These are phyloP conservation scores for Penicillium coffeae DNA, from an alignment of 495 filamentous ascomycete genomes.

Conservation along the genomic window DNA sequence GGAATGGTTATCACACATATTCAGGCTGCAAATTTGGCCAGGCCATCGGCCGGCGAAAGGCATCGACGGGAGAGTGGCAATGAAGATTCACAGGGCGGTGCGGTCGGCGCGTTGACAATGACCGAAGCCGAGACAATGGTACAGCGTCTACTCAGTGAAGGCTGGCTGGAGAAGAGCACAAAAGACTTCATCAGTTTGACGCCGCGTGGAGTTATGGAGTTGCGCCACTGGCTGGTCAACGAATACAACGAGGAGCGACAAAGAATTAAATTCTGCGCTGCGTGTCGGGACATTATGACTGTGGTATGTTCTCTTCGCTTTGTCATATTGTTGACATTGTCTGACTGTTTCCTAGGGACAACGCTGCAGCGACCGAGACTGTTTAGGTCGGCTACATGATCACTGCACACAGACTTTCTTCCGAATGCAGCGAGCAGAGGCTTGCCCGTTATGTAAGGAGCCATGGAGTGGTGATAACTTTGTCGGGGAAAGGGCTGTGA, in stretches of 20 bases:
- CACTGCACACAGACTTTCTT: slow-evolving; percentile 73
- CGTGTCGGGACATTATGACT: slow-evolving; percentile 88
- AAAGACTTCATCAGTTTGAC: slow-evolving; percentile 71
- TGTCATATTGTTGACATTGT: not conserved
- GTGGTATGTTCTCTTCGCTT: slow-evolving; percentile 43
- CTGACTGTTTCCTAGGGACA: slow-evolving; percentile 54
- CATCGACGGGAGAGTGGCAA: slow-evolving; percentile 33
- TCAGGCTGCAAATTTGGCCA: slow-evolving; percentile 57
- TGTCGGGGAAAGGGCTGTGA: slow-evolving; percentile 76
- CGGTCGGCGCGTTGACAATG: slow-evolving; percentile 61
- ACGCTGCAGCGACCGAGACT: slow-evolving; percentile 68
- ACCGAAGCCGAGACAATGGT: slow-evolving; percentile 72
- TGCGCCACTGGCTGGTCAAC: slow-evolving; percentile 73
- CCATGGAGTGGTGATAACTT: slow-evolving; percentile 70
- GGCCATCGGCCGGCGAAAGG: slow-evolving; percentile 24
- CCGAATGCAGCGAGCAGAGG: slow-evolving; percentile 54
- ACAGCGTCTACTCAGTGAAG: slow-evolving; percentile 65
- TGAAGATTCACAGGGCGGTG: slow-evolving; percentile 35
- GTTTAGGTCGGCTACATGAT: slow-evolving; percentile 69
- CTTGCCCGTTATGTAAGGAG: slow-evolving; percentile 70
- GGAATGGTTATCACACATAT: slow-evolving; percentile 74
- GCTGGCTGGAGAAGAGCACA: slow-evolving; percentile 74
- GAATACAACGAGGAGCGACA: slow-evolving; percentile 69
- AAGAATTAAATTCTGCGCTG: slow-evolving; percentile 77
- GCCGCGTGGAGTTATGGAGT: slow-evolving; percentile 76